phyloP scores from a whole-genome alignment of 345 rosid genomes.

The Eucalyptus globulus region DNA sequence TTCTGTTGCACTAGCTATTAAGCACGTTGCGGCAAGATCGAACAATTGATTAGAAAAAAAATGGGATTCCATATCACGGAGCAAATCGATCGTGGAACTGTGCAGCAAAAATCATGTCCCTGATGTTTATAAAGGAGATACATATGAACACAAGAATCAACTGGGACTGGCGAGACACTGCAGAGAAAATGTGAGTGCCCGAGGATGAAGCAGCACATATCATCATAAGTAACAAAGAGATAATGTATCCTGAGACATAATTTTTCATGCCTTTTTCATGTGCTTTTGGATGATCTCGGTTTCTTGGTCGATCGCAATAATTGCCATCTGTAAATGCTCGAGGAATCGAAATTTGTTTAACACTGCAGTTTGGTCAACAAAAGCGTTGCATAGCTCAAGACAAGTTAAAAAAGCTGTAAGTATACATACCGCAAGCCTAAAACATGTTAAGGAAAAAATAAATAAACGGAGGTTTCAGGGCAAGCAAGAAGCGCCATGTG shows the following conservation, averaged over 20 bases:
- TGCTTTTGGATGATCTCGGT: neutral
- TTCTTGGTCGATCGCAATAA: neutral
- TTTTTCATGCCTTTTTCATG: neutral
- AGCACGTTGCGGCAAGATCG: neutral
- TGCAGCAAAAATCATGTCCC: neutral
- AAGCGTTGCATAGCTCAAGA: neutral
- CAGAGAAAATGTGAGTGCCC: neutral
- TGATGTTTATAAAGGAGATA: neutral
- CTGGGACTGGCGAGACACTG: neutral
- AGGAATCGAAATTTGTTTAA: neutral
- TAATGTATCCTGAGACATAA: neutral
- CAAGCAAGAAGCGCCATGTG: neutral
- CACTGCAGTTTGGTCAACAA: neutral
- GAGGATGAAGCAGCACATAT: neutral
- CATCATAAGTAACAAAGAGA: neutral
- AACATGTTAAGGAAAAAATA: neutral
- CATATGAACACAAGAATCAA: neutral
- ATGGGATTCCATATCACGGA: neutral
- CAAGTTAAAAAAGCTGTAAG: rapidly evolving
- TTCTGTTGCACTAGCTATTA: neutral
- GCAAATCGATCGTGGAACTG: neutral
- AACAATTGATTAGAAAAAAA: neutral
- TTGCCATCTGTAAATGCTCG: neutral
- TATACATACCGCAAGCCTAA: neutral
- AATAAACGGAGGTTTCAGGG: neutral